Percentiles rank a stretch among this genome's conserved stretches.
These are phyloP conservation scores for Microbotryum saponariae DNA, from an alignment of 1,284 basidiomycete species.

Conservation along the genomic window DNA sequence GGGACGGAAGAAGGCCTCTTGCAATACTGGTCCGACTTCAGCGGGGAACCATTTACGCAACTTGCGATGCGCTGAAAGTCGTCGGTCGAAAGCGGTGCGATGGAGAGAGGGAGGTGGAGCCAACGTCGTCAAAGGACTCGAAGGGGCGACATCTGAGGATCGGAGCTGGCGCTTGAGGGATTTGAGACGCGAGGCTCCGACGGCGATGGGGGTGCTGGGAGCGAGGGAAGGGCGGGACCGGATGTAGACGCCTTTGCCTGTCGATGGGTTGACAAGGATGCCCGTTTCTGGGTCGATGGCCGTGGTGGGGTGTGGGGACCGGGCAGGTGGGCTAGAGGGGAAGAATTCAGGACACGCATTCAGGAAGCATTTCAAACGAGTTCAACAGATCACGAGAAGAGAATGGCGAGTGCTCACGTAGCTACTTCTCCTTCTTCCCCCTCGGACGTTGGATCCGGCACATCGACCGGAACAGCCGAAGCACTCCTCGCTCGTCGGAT, in stretches of 20 bases:
- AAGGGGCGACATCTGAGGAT: background rate
- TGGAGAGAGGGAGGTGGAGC: background rate
- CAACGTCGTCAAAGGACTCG: background rate
- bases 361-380: no score
- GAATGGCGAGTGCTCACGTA: no score
- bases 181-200: background rate
- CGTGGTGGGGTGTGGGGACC: no score
- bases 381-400: no score
- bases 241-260: conserved; percentile 21
- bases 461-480: no score
- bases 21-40: conserved; percentile 7
- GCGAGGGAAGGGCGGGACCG: conserved; percentile 4
- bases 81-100: conserved; percentile 4
- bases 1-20: conserved; percentile 1
- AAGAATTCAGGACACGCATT: no score
- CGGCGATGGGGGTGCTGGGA: background rate
- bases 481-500: no score
- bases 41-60: conserved; percentile 13
- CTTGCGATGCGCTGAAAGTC: conserved; percentile 15
- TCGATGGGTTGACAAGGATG: no score
- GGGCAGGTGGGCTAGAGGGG: no score
- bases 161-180: background rate
- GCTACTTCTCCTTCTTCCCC: no score
- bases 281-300: no score
- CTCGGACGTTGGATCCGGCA: no score